A percentile compares a stretch with the other conserved stretches of the same genome.
Conservation (phyloP, 2,329 filamentous ascomycete genomes). For the Nannizziopsis arthrosporioides region DNA sequence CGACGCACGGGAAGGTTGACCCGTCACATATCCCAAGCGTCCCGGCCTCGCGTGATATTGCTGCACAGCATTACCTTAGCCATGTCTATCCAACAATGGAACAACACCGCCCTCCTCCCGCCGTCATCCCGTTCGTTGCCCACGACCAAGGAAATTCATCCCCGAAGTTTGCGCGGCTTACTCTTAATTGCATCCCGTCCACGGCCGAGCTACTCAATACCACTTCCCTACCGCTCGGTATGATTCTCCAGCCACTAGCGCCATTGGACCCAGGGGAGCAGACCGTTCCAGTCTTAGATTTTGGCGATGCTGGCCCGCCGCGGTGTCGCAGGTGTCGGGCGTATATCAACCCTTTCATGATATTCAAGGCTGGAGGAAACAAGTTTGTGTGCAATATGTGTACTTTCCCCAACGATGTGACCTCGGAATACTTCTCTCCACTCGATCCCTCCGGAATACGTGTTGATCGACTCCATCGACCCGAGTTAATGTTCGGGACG, state of each 20-base stretch:
- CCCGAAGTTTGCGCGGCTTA: conserved; percentile 83
- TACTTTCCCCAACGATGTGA: conserved; percentile 89
- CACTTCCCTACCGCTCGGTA: conserved; percentile 73
- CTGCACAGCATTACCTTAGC: conserved; percentile 71
- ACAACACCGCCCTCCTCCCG: conserved; percentile 79
- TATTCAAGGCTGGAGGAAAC: conserved; percentile 84
- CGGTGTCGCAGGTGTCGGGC: conserved; percentile 84
- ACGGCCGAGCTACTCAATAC: conserved; percentile 66
- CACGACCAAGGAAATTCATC: conserved; percentile 94
- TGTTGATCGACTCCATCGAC: conserved; percentile 76
- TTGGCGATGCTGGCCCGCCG: conserved; percentile 80
- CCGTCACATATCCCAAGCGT: conserved; percentile 89
- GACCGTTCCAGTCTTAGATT: conserved; percentile 83
- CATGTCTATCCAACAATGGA: conserved; percentile 95
- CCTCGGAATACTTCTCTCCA: conserved; percentile 84
- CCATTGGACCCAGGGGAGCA: conserved; percentile 71
- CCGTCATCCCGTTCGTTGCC: conserved; percentile 79
- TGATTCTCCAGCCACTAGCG: conserved; percentile 80
- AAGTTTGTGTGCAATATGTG: conserved; percentile 98
- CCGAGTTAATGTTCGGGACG: conserved; percentile 80
- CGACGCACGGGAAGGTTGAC: conserved; percentile 65
- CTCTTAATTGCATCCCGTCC: conserved; percentile 83
- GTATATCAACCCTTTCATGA: conserved; percentile 99
- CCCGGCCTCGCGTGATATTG: conserved; percentile 67
- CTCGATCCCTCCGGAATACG: conserved; percentile 76